Base-by-base conservation (phyloP, 2,329 filamentous ascomycete species). In the Delphinella strobiligena region DNA sequence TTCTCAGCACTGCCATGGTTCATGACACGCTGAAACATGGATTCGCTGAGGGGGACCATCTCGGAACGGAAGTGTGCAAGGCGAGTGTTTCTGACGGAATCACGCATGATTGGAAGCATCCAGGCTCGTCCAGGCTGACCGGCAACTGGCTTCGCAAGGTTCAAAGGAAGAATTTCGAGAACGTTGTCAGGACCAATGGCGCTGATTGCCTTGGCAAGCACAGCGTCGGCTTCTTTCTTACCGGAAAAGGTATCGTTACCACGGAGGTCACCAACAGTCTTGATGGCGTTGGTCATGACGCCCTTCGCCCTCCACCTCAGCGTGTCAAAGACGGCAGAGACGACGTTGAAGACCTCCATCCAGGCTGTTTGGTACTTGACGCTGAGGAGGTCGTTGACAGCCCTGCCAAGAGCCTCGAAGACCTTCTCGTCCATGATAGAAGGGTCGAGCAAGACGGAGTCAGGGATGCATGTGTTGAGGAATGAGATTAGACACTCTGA, bases 401-500 rank as follows among this genome's bases (percentile, higher is more conserved):
- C 71, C 54, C 75, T 81, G 10, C 83, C 79, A 16, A 98, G 61
- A 56, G 87, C 89, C 54, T 87, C 83, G 8, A 96, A 62, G 1
- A 79, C 73, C 63, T 93, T 94, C 60, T 96, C 88, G 50, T 96
- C 89, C 58, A 84, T 93, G 34, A 94, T 74, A 2, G 88, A 93
- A 17, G 88, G 87, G 48, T 95, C 85, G 5, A 93, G 62, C 27
- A 98, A 78, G 34, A 88, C 83, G 49, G 75, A 78, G 37, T 80
- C 72, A 1, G 91, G 91, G 19, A 98, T 72, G 54, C 91, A 93
- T 57, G 91, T 95, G 48, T 78, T 82, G 54, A 94, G 72, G 57
- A 98, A 91, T 1, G 89, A 95, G 41, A 95, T 82, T 44, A 98
- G 65, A 58, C 91, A 95, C 60, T 98, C 89, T 0, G 91, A 93